phyloP scores from a whole-genome alignment of 495 filamentous ascomycete genomes.

The Tuber umbilicatum region DNA sequence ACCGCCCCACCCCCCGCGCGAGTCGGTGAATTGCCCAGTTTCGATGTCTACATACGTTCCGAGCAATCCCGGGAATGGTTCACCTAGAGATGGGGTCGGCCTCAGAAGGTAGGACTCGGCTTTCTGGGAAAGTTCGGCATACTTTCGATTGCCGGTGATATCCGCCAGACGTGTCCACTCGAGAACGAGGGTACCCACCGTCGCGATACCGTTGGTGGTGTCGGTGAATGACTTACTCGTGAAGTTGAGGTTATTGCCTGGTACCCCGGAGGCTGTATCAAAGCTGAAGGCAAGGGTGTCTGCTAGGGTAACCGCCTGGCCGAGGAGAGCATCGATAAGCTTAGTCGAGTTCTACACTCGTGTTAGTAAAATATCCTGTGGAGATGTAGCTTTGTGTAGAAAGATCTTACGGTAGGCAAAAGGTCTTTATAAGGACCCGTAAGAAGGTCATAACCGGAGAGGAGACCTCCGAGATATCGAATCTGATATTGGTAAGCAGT shows the following conservation, averaged over 20 bases:
- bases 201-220: conserved; percentile 61
- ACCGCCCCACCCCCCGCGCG: conserved; percentile 69
- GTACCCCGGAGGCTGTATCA: conserved; percentile 66
- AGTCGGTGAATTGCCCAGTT: conserved; percentile 61
- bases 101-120: conserved; percentile 67
- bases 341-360: conserved; percentile 45
- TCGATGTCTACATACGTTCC: conserved; percentile 60
- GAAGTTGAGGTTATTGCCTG: conserved; percentile 65
- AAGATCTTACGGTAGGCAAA: conserved; percentile 39
- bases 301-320: conserved; percentile 63
- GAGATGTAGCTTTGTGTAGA: not conserved
- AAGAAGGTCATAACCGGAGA: conserved; percentile 78
- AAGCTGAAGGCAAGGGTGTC: conserved; percentile 72
- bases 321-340: conserved; percentile 48
- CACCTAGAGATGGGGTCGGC: conserved; percentile 54
- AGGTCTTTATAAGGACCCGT: conserved; percentile 59
- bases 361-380: not conserved
- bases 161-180: conserved; percentile 84
- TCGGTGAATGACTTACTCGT: conserved; percentile 48
- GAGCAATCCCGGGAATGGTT: conserved; percentile 73
- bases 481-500: conserved; percentile 46
- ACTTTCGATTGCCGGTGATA: conserved; percentile 60
- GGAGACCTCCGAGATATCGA: conserved; percentile 71
- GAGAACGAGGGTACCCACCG: conserved; percentile 65
- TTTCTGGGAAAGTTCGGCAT: conserved; percentile 59